Conservation (phyloP, 2,329 filamentous ascomycete species). For the Chaetothyriales sp. region DNA sequence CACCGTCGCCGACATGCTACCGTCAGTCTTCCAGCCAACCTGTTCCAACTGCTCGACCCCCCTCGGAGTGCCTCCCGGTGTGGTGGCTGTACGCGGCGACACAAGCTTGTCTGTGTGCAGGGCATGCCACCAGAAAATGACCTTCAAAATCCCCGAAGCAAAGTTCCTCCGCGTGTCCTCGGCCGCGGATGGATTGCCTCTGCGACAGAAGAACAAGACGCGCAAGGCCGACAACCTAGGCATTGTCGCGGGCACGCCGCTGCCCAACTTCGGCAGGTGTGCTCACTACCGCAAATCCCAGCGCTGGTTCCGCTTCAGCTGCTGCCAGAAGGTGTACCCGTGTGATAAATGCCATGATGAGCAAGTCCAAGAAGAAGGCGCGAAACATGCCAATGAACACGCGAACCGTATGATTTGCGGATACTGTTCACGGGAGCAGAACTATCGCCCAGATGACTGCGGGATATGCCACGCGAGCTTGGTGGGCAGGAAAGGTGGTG, state of each 20-base stretch:
- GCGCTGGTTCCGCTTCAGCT: conserved; percentile 47
- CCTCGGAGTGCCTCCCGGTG: conserved; percentile 43
- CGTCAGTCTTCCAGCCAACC: conserved; percentile 66
- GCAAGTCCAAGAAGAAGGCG: conserved; percentile 21
- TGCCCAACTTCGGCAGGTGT: conserved; percentile 41
- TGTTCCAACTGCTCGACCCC: conserved; percentile 62
- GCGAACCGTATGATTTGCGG: conserved; percentile 72
- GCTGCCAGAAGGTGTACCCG: conserved; percentile 43
- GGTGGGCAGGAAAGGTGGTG: conserved; percentile 50
- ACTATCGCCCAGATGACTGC: conserved; percentile 63
- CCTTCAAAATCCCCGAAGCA: conserved; percentile 62
- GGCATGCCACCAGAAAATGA: conserved; percentile 67
- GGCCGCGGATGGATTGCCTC: conserved; percentile 26
- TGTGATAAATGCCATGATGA: conserved; percentile 60
- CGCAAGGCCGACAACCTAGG: conserved; percentile 37
- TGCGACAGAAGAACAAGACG: conserved; percentile 3
- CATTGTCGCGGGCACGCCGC: conserved; percentile 40
- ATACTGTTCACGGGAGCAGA: conserved; percentile 67
- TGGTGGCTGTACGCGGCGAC: conserved; percentile 62
- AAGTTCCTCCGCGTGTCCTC: conserved; percentile 59
- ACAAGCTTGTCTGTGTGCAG: conserved; percentile 61
- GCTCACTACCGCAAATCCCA: conserved; percentile 42
- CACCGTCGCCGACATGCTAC: conserved; percentile 60
- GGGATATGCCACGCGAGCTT: conserved; percentile 57
- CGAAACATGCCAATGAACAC: conserved; percentile 65